Evolutionary conservation across 139 green algal species (phyloP).

Genomic region (Closterium sp.): DNA sequence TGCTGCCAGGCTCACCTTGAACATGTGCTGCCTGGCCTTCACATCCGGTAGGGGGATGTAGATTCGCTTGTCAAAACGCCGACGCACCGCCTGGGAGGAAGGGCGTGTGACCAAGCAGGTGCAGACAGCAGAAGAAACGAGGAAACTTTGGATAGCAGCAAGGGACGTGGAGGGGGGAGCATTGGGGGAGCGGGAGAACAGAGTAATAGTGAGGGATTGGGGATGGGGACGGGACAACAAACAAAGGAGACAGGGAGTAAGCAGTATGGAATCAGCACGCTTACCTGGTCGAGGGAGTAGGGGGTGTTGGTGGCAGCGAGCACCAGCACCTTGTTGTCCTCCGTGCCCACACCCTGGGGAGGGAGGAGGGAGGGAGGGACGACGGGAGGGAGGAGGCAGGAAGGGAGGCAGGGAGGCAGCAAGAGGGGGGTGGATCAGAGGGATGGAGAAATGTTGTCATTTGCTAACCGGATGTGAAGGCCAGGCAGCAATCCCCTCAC

Average conservation of each 20-base stretch:
- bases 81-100: conserved; percentile 70
- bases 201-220: background rate
- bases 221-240: background rate
- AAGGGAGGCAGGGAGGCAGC: too few relatives aligned
- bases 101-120: too few relatives aligned
- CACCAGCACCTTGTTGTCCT: conserved; percentile 76
- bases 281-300: conserved; percentile 83
- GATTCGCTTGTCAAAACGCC: conserved; percentile 93
- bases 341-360: conserved; percentile 44
- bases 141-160: too few relatives aligned
- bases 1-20: conserved; percentile 77
- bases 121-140: too few relatives aligned
- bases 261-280: background rate
- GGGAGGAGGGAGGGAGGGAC: background rate
- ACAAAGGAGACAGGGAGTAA: background rate
- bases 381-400: too few relatives aligned
- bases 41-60: conserved; percentile 97
- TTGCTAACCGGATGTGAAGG: too few relatives aligned
- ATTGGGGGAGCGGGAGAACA: background rate
- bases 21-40: conserved; percentile 86
- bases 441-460: too few relatives aligned
- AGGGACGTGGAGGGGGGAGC: too few relatives aligned
- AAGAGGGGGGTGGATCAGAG: too few relatives aligned
- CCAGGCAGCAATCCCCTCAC: too few relatives aligned
- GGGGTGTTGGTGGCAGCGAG: conserved; percentile 96